A percentile compares a stretch with the other conserved stretches of the same genome.
Conservation (phyloP, 2,329 filamentous ascomycete species). For the Sclerotinia glacialis region DNA sequence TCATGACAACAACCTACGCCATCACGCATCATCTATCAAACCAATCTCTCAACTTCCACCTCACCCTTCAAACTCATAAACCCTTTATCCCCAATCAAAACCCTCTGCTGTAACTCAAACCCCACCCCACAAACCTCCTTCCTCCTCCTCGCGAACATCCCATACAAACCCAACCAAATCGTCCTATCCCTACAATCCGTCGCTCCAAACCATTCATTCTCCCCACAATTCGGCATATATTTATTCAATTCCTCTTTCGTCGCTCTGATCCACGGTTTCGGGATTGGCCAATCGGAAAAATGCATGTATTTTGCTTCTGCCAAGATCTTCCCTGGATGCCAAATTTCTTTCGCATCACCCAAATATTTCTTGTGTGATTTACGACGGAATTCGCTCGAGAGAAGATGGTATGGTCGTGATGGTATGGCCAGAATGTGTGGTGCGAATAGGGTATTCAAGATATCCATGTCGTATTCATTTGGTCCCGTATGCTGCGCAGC, state of each 20-base stretch:
- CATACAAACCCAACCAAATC: conserved; percentile 35
- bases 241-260: conserved; percentile 34
- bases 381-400: conserved; percentile 55
- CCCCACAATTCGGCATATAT: conserved; percentile 35
- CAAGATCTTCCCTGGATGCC: conserved; percentile 52
- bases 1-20: neutral
- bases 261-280: conserved; percentile 52
- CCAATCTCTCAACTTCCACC: neutral
- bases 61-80: neutral
- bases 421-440: conserved; percentile 53
- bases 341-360: conserved; percentile 46
- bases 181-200: conserved; percentile 35
- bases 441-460: conserved; percentile 51
- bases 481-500: conserved; percentile 27
- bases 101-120: conserved; percentile 31
- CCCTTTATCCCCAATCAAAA: conserved; percentile 4
- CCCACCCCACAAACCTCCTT: conserved; percentile 33
- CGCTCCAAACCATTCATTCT: conserved; percentile 36
- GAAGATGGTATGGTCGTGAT: conserved; percentile 54
- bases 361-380: conserved; percentile 52
- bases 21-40: neutral
- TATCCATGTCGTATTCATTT: conserved; percentile 34
- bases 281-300: conserved; percentile 60
- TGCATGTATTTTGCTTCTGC: conserved; percentile 56
- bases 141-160: conserved; percentile 31